Conservation (phyloP, 805 yeast genomes). For the Lipomyces mesembrius region DNA sequence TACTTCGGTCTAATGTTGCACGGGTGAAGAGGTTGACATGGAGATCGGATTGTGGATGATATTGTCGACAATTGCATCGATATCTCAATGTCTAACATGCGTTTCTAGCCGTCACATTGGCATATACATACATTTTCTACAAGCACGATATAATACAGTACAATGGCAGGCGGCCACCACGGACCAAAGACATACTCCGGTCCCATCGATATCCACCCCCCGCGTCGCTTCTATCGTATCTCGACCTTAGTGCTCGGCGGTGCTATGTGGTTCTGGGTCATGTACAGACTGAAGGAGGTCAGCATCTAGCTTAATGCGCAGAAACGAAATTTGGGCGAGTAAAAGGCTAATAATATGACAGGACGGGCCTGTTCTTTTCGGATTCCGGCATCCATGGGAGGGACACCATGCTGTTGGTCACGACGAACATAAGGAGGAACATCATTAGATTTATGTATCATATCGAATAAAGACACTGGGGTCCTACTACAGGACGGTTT, state of each 20-base stretch:
- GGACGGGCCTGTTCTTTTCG: constrained; percentile 50
- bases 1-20: background rate
- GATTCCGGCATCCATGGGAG: constrained; percentile 50
- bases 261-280: constrained; percentile 86
- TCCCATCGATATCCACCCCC: constrained; percentile 67
- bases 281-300: constrained; percentile 61
- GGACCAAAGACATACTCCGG: constrained; percentile 55
- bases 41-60: background rate
- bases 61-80: background rate
- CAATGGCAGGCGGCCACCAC: constrained; percentile 37
- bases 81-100: background rate
- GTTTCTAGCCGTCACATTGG: background rate
- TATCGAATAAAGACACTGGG: background rate
- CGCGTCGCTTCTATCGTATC: constrained; percentile 56
- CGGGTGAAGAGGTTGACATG: background rate
- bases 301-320: background rate
- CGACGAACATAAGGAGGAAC: constrained; percentile 38
- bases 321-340: background rate
- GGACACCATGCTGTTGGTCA: constrained; percentile 40
- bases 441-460: constrained; percentile 16
- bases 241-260: constrained; percentile 76
- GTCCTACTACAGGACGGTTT: background rate
- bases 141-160: background rate
- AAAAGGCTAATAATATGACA: constrained; percentile 12
- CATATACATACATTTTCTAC: background rate